phyloP scores from a whole-genome alignment of 1,139 yeast species.

The Hemisphaericaspora xylofermentans region DNA sequence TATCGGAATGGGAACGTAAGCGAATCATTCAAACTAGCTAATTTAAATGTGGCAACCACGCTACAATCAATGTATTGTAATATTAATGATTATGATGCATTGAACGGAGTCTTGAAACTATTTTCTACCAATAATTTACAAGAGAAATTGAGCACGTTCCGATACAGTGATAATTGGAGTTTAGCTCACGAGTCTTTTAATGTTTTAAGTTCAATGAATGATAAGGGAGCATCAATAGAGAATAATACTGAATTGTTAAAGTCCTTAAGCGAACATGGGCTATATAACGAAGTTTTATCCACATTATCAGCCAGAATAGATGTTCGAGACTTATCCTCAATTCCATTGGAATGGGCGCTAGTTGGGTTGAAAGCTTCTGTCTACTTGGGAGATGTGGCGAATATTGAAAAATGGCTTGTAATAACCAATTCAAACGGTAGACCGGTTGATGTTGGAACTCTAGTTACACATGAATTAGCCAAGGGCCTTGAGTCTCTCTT shows the following conservation, averaged over 20 bases:
- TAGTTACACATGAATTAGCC: conserved; percentile 68
- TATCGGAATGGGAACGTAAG: conserved; percentile 44
- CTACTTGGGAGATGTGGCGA: conserved; percentile 54
- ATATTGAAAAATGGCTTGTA: conserved; percentile 57
- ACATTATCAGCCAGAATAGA: conserved; percentile 31
- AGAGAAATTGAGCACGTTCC: conserved; percentile 76
- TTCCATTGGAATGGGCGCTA: conserved; percentile 56
- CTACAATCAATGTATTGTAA: conserved; percentile 81
- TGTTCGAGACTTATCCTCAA: conserved; percentile 21
- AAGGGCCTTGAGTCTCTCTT: conserved; percentile 51
- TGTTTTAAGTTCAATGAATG: conserved; percentile 52
- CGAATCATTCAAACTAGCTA: conserved; percentile 28
- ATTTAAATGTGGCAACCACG: conserved; percentile 47
- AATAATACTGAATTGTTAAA: conserved; percentile 37
- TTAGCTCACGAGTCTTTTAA: conserved; percentile 86
- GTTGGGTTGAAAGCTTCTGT: conserved; percentile 78
- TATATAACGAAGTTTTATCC: conserved; percentile 41
- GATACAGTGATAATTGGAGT: conserved; percentile 84
- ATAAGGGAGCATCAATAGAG: conserved; percentile 28
- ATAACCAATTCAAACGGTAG: conserved; percentile 35
- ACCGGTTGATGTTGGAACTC: conserved; percentile 50
- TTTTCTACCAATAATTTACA: conserved; percentile 68
- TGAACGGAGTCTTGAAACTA: conserved; percentile 79
- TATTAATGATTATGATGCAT: conserved; percentile 85
- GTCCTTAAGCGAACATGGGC: conserved; percentile 42